A percentile compares a stretch with the other conserved stretches of the same genome.
phyloP scores from a whole-genome alignment of 768 basidiomycete species.

The Kwoniella bestiolae region DNA sequence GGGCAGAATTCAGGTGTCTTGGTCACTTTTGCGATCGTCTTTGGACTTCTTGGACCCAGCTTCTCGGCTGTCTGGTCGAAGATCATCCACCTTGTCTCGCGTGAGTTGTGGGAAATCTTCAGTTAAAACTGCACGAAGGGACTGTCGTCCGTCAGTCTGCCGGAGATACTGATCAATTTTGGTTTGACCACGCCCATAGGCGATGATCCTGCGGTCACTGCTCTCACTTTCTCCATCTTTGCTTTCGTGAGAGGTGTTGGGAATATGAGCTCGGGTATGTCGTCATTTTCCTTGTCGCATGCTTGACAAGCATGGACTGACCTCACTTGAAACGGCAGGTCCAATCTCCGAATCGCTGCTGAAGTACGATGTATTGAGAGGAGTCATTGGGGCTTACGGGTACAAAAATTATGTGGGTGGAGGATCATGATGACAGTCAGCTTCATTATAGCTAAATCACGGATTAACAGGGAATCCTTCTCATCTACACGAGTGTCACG shows the following conservation, averaged over 20 bases:
- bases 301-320: background rate
- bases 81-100: constrained; percentile 44
- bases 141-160: too few relatives aligned
- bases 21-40: constrained; percentile 43
- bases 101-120: too few relatives aligned
- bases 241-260: constrained; percentile 48
- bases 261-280: constrained; percentile 47
- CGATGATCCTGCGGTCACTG: constrained; percentile 40
- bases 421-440: background rate
- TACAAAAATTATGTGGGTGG: constrained; percentile 48
- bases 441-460: background rate
- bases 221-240: constrained; percentile 48
- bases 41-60: constrained; percentile 44
- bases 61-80: constrained; percentile 49
- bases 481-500: constrained; percentile 43
- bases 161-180: too few relatives aligned
- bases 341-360: constrained; percentile 50
- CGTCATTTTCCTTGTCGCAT: background rate
- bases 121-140: too few relatives aligned
- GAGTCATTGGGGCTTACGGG: constrained; percentile 47
- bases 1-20: constrained; percentile 31
- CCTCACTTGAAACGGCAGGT: constrained; percentile 16
- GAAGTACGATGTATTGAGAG: constrained; percentile 32
- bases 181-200: constrained; percentile 24
- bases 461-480: constrained; percentile 14